Base-by-base conservation (phyloP, 192 early-diverging fungal genomes). In the Backusella liffmaniae region DNA sequence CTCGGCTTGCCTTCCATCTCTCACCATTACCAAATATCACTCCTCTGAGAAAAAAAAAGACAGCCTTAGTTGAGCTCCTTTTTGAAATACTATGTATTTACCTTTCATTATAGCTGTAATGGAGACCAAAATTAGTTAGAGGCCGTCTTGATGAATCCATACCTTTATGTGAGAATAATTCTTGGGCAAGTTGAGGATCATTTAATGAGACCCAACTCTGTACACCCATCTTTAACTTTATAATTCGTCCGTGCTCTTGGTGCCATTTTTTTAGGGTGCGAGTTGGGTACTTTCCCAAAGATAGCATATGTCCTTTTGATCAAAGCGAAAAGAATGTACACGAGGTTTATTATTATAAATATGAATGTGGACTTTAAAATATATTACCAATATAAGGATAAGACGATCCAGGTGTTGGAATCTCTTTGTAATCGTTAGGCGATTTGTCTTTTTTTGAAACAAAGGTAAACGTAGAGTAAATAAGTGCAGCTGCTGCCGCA, bases 131-230 rank as follows among this genome's bases (percentile, higher is more conserved):
- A 32, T 10, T 51, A 49, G 46, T 46, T 16, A 51, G 16, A 5
- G 5, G 10, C 12, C 70, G 3, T 29, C 30, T 23, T 6, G 70
- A 72, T 21, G 70, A 16, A 2, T 72, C 29, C 0, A 29, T 15
- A 13, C 70, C 70, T 29, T 72, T 51, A 18, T 30, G 46, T 15
- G 34, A 42, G 32, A 72, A 18, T 72, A 72, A 13, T 53, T 72
- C 36, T 32, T 72, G 70, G 15, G 70, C 70, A 13, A 72, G 23
- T 5, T 51, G 10, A 10, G 44, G 70, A 72, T 72, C 70, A 72
- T 51, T 51, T 29, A 72, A 23, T 26, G 51, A 16, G 23, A 72
- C 51, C 70, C 70, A 72, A 34, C 34, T 46, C 35, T 53, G 42
- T 18, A 51, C 32, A 16, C 70, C 70, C 66, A 67, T 67, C 13